These are phyloP conservation scores for Beauveria bassiana DNA, from an alignment of 2,329 filamentous ascomycete genomes.

Conservation along the genomic window DNA sequence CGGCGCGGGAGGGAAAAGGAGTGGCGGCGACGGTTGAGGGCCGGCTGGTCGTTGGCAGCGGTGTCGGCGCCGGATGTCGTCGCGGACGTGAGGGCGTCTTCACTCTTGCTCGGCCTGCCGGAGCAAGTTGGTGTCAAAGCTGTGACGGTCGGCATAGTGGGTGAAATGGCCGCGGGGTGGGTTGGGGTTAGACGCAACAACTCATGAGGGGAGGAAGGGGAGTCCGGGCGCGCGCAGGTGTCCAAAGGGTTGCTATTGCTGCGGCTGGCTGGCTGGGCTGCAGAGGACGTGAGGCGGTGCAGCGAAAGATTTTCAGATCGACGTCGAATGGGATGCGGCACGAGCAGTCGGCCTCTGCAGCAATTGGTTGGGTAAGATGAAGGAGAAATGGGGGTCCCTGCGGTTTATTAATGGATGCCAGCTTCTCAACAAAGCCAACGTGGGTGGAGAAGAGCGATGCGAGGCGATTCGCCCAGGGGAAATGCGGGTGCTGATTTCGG, in stretches of 20 bases:
- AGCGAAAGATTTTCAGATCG: conserved; percentile 11
- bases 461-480: not conserved
- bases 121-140: conserved; percentile 31
- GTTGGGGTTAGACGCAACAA: not conserved
- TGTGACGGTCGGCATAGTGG: conserved; percentile 30
- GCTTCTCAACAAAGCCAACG: conserved; percentile 8
- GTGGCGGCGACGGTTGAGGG: conserved; percentile 34
- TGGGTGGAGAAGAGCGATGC: conserved; percentile 1
- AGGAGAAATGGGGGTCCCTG: conserved; percentile 6
- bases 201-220: not conserved
- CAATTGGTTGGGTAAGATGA: conserved; percentile 11
- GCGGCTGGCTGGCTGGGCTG: too few species aligned
- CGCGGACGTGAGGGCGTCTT: conserved; percentile 28
- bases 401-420: not conserved
- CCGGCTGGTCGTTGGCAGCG: conserved; percentile 24
- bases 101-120: conserved; percentile 23
- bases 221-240: not conserved
- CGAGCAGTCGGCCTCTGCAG: not conserved
- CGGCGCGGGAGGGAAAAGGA: conserved; percentile 51
- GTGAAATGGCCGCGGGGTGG: not conserved
- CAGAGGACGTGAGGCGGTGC: not conserved
- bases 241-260: not conserved
- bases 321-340: conserved; percentile 1
- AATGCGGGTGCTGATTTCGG: not conserved
- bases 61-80: conserved; percentile 34